phyloP scores from a whole-genome alignment of 108 stramenopile genomes.

The Phaeodactylum tricornutum region DNA sequence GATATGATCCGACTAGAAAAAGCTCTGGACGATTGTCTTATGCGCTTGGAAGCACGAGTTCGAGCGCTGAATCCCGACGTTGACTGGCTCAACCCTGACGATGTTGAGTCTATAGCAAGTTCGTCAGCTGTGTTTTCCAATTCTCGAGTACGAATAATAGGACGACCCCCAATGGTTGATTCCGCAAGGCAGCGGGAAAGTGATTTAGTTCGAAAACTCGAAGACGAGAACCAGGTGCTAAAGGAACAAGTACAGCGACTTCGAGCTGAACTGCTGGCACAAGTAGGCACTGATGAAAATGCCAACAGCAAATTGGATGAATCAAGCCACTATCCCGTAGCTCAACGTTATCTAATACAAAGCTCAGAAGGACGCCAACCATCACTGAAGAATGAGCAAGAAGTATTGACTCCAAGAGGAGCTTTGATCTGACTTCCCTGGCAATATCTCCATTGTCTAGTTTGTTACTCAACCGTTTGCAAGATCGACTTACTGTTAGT shows the following conservation, averaged over 20 bases:
- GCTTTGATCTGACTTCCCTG: no score
- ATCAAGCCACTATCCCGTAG: no score
- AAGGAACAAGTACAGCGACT: slow-evolving; percentile 5
- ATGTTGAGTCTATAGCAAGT: slow-evolving; percentile 50
- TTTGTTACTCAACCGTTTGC: no score
- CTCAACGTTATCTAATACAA: no score
- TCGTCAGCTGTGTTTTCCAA: background rate
- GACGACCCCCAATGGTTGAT: background rate
- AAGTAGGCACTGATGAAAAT: no score
- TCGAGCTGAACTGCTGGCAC: no score
- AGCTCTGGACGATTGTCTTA: slow-evolving; percentile 56
- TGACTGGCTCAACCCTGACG: slow-evolving; percentile 36
- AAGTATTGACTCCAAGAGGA: no score
- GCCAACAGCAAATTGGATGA: no score
- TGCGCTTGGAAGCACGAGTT: slow-evolving; percentile 44
- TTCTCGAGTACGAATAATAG: background rate
- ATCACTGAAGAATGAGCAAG: no score
- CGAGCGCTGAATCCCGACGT: slow-evolving; percentile 28
- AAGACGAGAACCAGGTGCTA: slow-evolving; percentile 6
- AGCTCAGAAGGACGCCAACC: no score
- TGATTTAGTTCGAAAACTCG: slow-evolving; percentile 2
- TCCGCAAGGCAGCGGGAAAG: background rate
- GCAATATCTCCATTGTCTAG: no score
- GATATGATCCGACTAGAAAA: slow-evolving; percentile 76
- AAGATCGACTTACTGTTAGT: no score